phyloP scores from a whole-genome alignment of 163 green algal genomes.

The Botryococcus braunii region DNA sequence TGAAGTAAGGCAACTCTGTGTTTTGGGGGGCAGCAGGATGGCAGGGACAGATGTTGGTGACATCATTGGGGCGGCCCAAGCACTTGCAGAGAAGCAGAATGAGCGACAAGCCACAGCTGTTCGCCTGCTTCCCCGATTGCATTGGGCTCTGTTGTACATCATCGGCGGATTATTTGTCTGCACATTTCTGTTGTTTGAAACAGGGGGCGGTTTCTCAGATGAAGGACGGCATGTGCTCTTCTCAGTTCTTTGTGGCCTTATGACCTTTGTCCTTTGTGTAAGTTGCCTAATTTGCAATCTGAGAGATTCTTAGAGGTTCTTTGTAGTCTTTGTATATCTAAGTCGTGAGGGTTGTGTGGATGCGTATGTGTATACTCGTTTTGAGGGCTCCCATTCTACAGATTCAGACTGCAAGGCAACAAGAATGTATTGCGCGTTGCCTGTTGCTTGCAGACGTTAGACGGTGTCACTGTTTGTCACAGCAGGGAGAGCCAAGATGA shows the following conservation, averaged over 20 bases:
- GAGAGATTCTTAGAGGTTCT: background rate
- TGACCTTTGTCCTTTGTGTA: conserved; percentile 30
- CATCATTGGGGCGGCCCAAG: conserved; percentile 23
- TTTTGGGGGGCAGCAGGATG: conserved; percentile 1
- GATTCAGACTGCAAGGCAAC: background rate
- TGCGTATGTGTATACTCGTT: background rate
- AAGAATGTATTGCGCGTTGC: background rate
- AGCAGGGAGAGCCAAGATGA: background rate
- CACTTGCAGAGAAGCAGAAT: conserved; percentile 23
- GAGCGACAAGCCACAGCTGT: conserved; percentile 24
- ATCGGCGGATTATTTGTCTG: conserved; percentile 25
- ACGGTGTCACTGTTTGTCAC: background rate
- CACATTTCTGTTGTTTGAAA: conserved; percentile 34
- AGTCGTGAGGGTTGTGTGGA: background rate
- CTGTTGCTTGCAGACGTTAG: background rate
- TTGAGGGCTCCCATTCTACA: background rate
- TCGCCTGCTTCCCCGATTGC: conserved; percentile 24
- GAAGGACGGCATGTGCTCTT: conserved; percentile 30
- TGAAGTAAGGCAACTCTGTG: background rate
- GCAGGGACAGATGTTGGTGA: conserved; percentile 23
- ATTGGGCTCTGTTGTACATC: conserved; percentile 33
- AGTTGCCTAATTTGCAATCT: background rate
- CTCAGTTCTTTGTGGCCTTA: conserved; percentile 27
- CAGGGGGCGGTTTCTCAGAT: conserved; percentile 29
- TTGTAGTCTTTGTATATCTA: background rate